These are phyloP conservation scores for Yamadazyma conglobata DNA, from an alignment of 1,139 yeast genomes.

Conservation along the genomic window DNA sequence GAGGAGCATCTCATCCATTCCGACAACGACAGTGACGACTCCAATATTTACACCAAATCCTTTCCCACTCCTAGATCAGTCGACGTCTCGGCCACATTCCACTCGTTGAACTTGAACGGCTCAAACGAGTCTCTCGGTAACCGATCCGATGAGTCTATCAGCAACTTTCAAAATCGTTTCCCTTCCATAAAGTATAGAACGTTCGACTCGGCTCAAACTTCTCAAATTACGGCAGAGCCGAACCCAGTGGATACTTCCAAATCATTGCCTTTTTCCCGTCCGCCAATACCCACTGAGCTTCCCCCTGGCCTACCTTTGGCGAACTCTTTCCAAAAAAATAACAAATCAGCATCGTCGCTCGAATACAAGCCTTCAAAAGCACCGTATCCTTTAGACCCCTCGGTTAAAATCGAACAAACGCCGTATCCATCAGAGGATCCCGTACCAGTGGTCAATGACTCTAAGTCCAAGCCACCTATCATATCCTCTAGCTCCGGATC, in stretches of 20 bases:
- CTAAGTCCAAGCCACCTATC: too few species aligned
- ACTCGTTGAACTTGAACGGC: constrained; percentile 6
- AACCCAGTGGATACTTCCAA: too few species aligned
- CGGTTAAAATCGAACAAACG: constrained; percentile 19
- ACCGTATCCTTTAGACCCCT: constrained; percentile 16
- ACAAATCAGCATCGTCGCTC: constrained; percentile 3
- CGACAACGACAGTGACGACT: constrained; percentile 4
- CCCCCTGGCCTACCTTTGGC: constrained; percentile 17
- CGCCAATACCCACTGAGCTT: constrained; percentile 20
- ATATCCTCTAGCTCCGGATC: too few species aligned
- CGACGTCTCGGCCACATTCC: constrained; percentile 5
- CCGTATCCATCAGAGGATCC: constrained; percentile 22
- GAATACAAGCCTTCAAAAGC: constrained; percentile 1
- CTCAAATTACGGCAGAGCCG: too few species aligned
- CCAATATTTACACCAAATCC: constrained; percentile 3
- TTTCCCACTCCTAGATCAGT: constrained; percentile 5
- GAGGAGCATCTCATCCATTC: not conserved
- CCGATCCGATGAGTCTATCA: constrained; percentile 4
- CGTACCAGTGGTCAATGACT: too few species aligned
- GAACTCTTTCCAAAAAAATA: not conserved
- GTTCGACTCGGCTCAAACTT: not conserved
- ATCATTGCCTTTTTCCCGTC: too few species aligned
- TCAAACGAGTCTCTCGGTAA: constrained; percentile 4
- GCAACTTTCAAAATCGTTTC: constrained; percentile 11
- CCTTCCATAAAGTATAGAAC: constrained; percentile 11